Percentiles rank a stretch among this genome's conserved stretches.
phyloP scores from a whole-genome alignment of 768 basidiomycete genomes.

The Boletus rubescentipes region DNA sequence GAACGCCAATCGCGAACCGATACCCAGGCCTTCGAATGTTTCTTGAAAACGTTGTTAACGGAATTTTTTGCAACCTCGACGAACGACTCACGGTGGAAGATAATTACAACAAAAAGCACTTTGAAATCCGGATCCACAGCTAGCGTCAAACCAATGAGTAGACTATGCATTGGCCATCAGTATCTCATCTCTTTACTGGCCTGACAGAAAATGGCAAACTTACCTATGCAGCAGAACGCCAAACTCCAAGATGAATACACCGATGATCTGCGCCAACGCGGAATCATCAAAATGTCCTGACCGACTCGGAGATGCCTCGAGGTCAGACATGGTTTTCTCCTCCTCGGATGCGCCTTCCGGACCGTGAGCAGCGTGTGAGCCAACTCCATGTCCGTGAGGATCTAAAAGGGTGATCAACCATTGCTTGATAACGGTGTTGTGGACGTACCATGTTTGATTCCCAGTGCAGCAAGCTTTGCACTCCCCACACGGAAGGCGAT shows the following conservation, averaged over 20 bases:
- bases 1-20: conserved; percentile 86
- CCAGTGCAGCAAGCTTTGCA: conserved; percentile 63
- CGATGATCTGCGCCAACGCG: conserved; percentile 70
- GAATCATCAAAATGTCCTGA: conserved; percentile 36
- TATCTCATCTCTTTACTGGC: not conserved
- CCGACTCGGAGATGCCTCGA: conserved; percentile 23
- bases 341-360: conserved; percentile 45
- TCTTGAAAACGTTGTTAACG: conserved; percentile 43
- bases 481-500: conserved; percentile 87
- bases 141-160: conserved; percentile 87
- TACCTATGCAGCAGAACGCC: conserved; percentile 86
- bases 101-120: conserved; percentile 82
- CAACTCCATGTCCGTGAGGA: conserved; percentile 62
- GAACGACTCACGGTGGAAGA: conserved; percentile 83
- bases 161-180: conserved; percentile 36
- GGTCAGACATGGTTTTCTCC: conserved; percentile 23
- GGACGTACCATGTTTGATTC: conserved; percentile 56
- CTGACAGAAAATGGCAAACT: not conserved
- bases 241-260: conserved; percentile 91
- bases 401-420: conserved; percentile 38
- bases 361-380: conserved; percentile 66
- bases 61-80: not conserved
- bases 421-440: not conserved
- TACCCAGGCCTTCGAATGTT: conserved; percentile 91
- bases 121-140: conserved; percentile 85